Conservation (phyloP, 1,284 basidiomycete genomes). For the Trametes versicolor region DNA sequence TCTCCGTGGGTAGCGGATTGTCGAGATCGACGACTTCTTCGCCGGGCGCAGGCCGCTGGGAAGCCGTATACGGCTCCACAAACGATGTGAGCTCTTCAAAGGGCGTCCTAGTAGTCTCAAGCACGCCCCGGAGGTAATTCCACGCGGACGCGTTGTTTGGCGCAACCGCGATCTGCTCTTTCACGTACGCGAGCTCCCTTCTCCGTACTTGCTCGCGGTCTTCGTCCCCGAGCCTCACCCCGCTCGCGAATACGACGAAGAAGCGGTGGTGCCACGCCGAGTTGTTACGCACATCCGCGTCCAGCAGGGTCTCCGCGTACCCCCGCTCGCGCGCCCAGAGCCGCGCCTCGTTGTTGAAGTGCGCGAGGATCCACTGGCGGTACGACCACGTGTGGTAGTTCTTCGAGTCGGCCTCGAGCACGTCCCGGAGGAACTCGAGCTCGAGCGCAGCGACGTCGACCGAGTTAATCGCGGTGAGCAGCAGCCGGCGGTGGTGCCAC, state of each 20-base stretch:
- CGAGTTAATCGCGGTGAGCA: constrained; percentile 66
- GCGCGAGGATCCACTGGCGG: constrained; percentile 90
- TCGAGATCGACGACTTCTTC: constrained; percentile 72
- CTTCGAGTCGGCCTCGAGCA: constrained; percentile 82
- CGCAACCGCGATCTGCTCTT: constrained; percentile 84
- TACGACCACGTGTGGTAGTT: constrained; percentile 99
- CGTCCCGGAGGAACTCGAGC: constrained; percentile 80
- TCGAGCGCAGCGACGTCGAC: constrained; percentile 59
- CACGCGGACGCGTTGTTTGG: constrained; percentile 94
- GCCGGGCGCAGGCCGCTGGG: constrained; percentile 39
- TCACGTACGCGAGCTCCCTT: constrained; percentile 77
- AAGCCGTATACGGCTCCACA: constrained; percentile 69
- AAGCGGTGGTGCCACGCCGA: constrained; percentile 99
- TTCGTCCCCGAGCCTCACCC: constrained; percentile 64
- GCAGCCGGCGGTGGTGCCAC: constrained; percentile 94
- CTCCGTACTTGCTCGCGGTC: constrained; percentile 65
- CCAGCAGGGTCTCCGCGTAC: constrained; percentile 82
- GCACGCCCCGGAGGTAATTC: constrained; percentile 90
- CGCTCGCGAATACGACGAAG: constrained; percentile 87
- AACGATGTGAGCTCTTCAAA: constrained; percentile 67
- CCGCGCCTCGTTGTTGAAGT: constrained; percentile 70
- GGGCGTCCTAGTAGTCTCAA: constrained; percentile 67
- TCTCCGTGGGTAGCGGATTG: constrained; percentile 71
- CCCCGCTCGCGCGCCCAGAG: constrained; percentile 84
- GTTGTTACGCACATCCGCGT: constrained; percentile 91